These are phyloP conservation scores for Vaccinium vitisidaea DNA, from an alignment of 148 eudicot species.

Conservation along the genomic window DNA sequence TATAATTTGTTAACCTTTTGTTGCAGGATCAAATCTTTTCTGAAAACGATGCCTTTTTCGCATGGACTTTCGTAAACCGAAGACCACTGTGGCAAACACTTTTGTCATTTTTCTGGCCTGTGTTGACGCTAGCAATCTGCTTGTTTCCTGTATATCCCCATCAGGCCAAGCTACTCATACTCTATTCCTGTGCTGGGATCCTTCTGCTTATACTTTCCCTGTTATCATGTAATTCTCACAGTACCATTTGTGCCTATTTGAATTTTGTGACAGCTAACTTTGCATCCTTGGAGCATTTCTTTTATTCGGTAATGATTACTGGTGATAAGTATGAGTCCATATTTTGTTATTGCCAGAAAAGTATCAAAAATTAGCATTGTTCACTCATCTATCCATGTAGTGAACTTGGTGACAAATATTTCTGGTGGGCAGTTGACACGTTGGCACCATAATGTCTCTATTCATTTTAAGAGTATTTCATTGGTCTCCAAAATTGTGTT, in stretches of 20 bases:
- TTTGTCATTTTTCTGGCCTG: conserved; percentile 95
- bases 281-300: background rate
- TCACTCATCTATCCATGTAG: background rate
- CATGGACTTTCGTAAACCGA: conserved; percentile 89
- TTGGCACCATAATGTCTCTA: background rate
- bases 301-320: background rate
- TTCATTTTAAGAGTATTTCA: background rate
- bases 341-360: background rate
- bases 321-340: background rate
- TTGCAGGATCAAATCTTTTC: conserved; percentile 90
- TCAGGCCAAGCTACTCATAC: conserved; percentile 78
- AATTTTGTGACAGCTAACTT: background rate
- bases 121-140: conserved; percentile 96
- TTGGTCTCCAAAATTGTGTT: background rate
- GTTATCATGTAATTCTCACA: conserved; percentile 57
- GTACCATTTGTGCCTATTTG: conserved; percentile 7
- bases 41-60: conserved; percentile 91
- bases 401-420: background rate
- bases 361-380: background rate
- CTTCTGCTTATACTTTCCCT: conserved; percentile 84
- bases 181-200: conserved; percentile 87
- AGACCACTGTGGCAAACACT: conserved; percentile 96
- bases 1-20: background rate
- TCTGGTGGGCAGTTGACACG: background rate
- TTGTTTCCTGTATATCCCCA: conserved; percentile 99